Conservation (phyloP, 306 rosid genomes). For the Malus orientalis region DNA sequence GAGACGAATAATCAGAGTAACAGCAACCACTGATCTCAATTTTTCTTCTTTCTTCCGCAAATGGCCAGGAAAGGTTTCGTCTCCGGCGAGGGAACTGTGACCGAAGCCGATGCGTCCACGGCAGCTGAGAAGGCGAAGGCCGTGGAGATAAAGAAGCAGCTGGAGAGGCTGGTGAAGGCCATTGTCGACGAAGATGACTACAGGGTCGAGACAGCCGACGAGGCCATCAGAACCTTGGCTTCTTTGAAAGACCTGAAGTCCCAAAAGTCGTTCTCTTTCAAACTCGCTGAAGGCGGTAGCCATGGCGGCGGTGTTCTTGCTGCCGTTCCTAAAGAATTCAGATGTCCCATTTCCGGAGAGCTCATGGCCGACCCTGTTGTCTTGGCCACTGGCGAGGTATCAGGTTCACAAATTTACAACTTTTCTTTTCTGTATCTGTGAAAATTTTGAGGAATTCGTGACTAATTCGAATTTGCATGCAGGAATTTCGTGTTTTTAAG, state of each 20-base stretch:
- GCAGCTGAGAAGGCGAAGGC: constrained; percentile 1
- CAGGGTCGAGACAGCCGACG: constrained; percentile 19
- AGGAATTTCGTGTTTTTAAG: background rate
- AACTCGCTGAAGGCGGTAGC: background rate
- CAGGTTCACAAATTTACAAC: background rate
- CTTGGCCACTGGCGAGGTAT: constrained; percentile 71
- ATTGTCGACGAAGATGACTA: constrained; percentile 46
- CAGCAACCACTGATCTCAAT: background rate
- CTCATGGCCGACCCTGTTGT: constrained; percentile 79
- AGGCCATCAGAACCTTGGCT: constrained; percentile 43
- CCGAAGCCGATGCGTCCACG: background rate
- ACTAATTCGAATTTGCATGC: constrained; percentile 1
- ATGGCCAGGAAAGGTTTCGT: constrained; percentile 33
- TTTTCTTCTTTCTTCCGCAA: background rate
- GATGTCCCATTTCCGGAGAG: constrained; percentile 68
- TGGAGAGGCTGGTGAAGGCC: constrained; percentile 31
- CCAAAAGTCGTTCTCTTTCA: constrained; percentile 6
- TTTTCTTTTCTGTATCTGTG: background rate
- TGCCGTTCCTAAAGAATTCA: constrained; percentile 42
- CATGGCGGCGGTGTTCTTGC: background rate
- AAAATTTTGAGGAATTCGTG: background rate
- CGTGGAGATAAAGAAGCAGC: constrained; percentile 40
- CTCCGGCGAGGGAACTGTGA: background rate
- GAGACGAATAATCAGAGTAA: background rate
- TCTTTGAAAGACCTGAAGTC: constrained; percentile 37